Conservation (phyloP, 177 flowering plant genomes). For the Tripterygium wilfordii region DNA sequence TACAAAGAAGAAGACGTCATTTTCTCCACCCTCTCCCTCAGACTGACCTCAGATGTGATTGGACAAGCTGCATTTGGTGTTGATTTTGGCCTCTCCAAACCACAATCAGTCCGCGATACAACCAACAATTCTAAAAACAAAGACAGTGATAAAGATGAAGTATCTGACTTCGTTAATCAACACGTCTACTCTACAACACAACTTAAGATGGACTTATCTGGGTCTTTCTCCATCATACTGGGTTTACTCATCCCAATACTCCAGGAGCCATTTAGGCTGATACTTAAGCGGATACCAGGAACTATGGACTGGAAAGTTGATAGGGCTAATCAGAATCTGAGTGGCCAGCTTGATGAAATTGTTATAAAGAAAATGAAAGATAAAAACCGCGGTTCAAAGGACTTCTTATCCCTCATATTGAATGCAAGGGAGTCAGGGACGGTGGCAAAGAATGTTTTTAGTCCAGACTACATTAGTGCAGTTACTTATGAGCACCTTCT, state of each 20-base stretch:
- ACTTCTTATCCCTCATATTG: slow-evolving; percentile 73
- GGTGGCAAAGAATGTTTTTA: slow-evolving; percentile 43
- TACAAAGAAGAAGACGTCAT: slow-evolving; percentile 35
- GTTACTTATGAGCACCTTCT: slow-evolving; percentile 87
- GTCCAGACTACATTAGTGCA: slow-evolving; percentile 75
- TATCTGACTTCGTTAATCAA: slow-evolving; percentile 67
- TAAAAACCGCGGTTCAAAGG: slow-evolving; percentile 38
- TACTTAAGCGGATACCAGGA: slow-evolving; percentile 70
- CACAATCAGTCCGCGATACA: slow-evolving; percentile 13
- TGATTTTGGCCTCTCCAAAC: slow-evolving; percentile 74
- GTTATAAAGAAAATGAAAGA: slow-evolving; percentile 52
- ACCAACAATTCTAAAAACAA: slow-evolving; percentile 2
- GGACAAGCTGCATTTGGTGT: slow-evolving; percentile 92
- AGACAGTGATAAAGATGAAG: slow-evolving; percentile 38
- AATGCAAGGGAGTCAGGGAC: slow-evolving; percentile 57
- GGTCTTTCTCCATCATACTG: slow-evolving; percentile 71
- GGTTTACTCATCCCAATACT: slow-evolving; percentile 78
- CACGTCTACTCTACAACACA: slow-evolving; percentile 90
- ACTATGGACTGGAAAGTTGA: slow-evolving; percentile 73
- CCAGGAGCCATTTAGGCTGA: slow-evolving; percentile 74
- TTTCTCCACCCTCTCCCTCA: slow-evolving; percentile 67
- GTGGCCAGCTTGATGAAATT: slow-evolving; percentile 53
- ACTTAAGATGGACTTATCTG: slow-evolving; percentile 90
- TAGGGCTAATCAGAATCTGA: slow-evolving; percentile 45
- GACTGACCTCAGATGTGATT: slow-evolving; percentile 78